Evolutionary conservation across 768 basidiomycete genomes (phyloP).

Genomic region (Boletellus emodensis): DNA sequence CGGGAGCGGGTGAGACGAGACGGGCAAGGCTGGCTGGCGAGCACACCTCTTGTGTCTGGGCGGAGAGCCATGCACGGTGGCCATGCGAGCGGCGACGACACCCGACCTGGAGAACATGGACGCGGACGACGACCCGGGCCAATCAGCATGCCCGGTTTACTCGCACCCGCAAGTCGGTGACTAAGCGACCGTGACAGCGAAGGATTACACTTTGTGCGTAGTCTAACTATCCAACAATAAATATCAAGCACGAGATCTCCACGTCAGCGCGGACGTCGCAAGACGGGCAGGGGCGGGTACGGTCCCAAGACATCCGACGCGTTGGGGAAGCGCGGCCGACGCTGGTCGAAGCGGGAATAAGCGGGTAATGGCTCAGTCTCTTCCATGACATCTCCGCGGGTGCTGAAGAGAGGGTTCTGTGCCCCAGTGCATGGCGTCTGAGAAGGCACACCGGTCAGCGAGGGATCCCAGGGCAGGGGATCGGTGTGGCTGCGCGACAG

Average conservation of each 20-base stretch:
- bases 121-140: neutral
- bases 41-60: constrained; percentile 43
- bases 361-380: constrained; percentile 16
- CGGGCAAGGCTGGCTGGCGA: neutral
- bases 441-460: constrained; percentile 17
- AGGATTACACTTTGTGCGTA: neutral
- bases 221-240: neutral
- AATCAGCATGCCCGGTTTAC: neutral
- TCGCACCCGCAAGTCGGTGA: constrained; percentile 3
- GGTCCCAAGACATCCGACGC: constrained; percentile 25
- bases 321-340: constrained; percentile 13
- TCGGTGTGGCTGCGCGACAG: neutral
- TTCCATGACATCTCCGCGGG: neutral
- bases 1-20: constrained; percentile 13
- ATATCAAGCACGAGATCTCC: neutral
- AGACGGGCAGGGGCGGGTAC: constrained; percentile 21
- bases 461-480: constrained; percentile 11
- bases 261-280: constrained; percentile 5
- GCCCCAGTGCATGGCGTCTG: neutral
- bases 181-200: constrained; percentile 9
- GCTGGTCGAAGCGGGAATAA: constrained; percentile 29
- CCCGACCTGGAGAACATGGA: constrained; percentile 32
- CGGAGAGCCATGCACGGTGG: constrained; percentile 41
- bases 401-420: neutral
- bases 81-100: constrained; percentile 31